Evolutionary conservation across 371 early-diverging fungal genomes (phyloP), one percentile per base, ranked within the genome.

Genomic region (Mortierella sp.): DNA sequence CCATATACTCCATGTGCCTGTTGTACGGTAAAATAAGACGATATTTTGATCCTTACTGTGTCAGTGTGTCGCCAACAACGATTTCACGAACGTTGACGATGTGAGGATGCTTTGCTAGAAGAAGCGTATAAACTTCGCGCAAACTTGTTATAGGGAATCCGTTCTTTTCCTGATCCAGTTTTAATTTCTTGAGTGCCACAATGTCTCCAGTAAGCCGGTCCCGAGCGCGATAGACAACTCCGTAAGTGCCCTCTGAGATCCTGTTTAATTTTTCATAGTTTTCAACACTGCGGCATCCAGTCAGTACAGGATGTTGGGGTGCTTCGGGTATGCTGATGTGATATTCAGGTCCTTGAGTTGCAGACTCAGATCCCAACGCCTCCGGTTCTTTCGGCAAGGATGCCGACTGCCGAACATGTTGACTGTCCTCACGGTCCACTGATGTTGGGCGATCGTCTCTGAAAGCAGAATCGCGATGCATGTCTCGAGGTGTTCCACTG

Each of bases 211-310:
- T 97, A 8, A 83, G 70, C 52, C 91, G 84, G 76, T 99, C 96
- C 30, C 91, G 87, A 0, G 99, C 99, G 7, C 98, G 92, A 81
- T 97, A 99, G 5, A 99, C 99, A 23, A 99, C 89, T 14, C 99
- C 99, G 80, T 99, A 99, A 0, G 99, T 92, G 19, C 99, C 99
- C 80, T 99, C 99, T 55, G 96, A 99, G 68, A 99, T 99, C 64
- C 93, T 87, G 83, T 97, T 97, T 23, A 98, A 85, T 48, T 92
- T 92, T 66, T 97, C 95, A 82, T 94, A 98, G 55, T 85, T 80
- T 63, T 94, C 94, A 0, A 95, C 95, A 64, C 82, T 85, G 15
- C 96, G 87, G 64, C 95, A 96, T 34, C 81, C 80, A 28, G 81
- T 47, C 5, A 87, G 70, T 26, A 68, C 65, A 11, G 86, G 84